A percentile compares a stretch with the other conserved stretches of the same genome.
These are phyloP conservation scores for Monosporozyma unispora DNA, from an alignment of 805 yeast species.

Conservation along the genomic window DNA sequence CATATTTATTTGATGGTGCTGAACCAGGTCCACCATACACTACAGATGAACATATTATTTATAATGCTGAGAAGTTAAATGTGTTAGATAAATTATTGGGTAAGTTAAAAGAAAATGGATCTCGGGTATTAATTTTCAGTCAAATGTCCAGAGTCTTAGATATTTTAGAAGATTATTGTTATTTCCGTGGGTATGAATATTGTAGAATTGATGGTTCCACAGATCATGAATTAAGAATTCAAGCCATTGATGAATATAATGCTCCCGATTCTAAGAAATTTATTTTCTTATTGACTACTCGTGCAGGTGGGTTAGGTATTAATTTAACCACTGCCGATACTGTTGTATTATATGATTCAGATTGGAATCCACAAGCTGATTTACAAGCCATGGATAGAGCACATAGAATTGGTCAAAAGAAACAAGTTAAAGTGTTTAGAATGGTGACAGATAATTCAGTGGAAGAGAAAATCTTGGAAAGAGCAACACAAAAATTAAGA, in stretches of 20 bases:
- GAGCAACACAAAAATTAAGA: constrained; percentile 73
- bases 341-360: constrained; percentile 69
- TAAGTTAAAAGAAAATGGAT: constrained; percentile 57
- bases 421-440: constrained; percentile 72
- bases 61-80: constrained; percentile 61
- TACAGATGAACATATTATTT: constrained; percentile 74
- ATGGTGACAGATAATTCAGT: constrained; percentile 75
- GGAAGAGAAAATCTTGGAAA: constrained; percentile 71
- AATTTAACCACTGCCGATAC: constrained; percentile 74
- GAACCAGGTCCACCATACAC: constrained; percentile 87
- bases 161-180: constrained; percentile 71
- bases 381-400: constrained; percentile 87
- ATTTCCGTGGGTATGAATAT: constrained; percentile 57
- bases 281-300: constrained; percentile 66
- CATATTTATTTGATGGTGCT: constrained; percentile 77
- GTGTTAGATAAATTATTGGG: constrained; percentile 60
- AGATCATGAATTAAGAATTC: constrained; percentile 66
- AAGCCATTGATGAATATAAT: constrained; percentile 71
- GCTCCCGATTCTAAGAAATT: constrained; percentile 66
- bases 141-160: constrained; percentile 81
- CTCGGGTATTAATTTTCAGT: constrained; percentile 69
- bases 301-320: constrained; percentile 89
- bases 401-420: constrained; percentile 79
- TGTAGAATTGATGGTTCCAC: constrained; percentile 82
- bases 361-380: constrained; percentile 88